Conservation (phyloP, 441 rosid genomes). For the Lepidium campestre region DNA sequence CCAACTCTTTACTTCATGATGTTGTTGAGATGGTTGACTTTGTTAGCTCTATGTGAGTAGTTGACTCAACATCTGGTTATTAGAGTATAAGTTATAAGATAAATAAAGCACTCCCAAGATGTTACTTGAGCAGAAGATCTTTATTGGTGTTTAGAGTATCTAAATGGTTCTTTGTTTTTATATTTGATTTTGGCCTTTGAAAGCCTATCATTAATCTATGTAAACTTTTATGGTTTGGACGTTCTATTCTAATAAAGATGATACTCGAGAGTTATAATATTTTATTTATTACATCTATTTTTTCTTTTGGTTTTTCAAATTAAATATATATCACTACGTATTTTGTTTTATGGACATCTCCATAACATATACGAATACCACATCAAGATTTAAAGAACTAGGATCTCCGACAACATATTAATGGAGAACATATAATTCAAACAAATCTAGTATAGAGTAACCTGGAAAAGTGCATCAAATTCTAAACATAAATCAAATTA, state of each 20-base stretch:
- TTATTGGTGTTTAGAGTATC: not conserved
- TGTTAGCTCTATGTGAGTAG: slow-evolving; percentile 24
- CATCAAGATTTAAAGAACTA: too few species aligned
- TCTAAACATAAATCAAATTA: too few species aligned
- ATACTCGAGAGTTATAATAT: not conserved
- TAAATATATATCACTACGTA: too few species aligned
- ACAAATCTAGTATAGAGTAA: too few species aligned
- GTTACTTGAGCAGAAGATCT: not conserved
- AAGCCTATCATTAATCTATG: not conserved
- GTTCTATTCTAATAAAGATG: not conserved
- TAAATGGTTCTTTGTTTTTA: not conserved
- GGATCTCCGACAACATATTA: too few species aligned
- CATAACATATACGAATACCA: too few species aligned
- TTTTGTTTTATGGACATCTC: too few species aligned
- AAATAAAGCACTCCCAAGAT: not conserved
- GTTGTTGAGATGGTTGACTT: slow-evolving; percentile 16
- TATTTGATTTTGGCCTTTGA: not conserved
- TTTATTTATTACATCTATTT: not conserved
- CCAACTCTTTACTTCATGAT: slow-evolving; percentile 22
- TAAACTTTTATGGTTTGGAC: not conserved
- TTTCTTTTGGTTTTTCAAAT: too few species aligned
- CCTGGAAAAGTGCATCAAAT: too few species aligned
- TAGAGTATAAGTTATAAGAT: not conserved
- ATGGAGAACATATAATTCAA: too few species aligned
- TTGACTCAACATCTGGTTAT: not conserved